Evolutionary conservation across 106 monocot genomes (phyloP).

Genomic region (Dioscorea alata): DNA sequence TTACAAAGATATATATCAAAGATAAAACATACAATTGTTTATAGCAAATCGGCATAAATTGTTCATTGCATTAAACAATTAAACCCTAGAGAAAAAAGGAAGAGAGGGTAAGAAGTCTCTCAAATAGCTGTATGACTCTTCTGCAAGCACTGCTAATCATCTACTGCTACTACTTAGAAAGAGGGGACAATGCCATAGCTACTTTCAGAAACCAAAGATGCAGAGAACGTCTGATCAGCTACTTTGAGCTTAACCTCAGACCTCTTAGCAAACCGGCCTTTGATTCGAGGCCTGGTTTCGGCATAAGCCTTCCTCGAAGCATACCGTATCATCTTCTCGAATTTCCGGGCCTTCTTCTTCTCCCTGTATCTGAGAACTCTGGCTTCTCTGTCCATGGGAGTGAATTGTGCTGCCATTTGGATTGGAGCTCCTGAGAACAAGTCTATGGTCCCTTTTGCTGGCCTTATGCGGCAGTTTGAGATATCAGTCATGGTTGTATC

Average conservation of each 20-base stretch:
- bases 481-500: conserved; percentile 20
- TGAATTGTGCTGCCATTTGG: conserved; percentile 26
- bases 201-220: conserved; percentile 13
- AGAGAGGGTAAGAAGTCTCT: no score
- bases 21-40: no score
- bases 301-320: conserved; percentile 79
- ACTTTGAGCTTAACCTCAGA: conserved; percentile 42
- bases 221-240: conserved; percentile 55
- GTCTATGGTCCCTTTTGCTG: conserved; percentile 39
- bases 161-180: conserved; percentile 15
- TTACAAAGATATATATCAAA: no score
- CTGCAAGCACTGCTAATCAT: no score
- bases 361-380: conserved; percentile 72
- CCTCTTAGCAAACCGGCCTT: conserved; percentile 70
- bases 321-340: conserved; percentile 75
- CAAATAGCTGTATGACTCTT: no score
- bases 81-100: no score
- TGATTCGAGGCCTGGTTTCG: conserved; percentile 63
- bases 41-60: no score
- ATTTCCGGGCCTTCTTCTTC: conserved; percentile 62
- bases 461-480: conserved; percentile 12
- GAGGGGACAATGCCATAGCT: conserved; percentile 56
- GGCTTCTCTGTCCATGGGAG: conserved; percentile 53
- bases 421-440: conserved; percentile 39
- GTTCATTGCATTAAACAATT: no score